Conservation (phyloP, 2,329 filamentous ascomycete genomes). For the Calonectria leucothoes region DNA sequence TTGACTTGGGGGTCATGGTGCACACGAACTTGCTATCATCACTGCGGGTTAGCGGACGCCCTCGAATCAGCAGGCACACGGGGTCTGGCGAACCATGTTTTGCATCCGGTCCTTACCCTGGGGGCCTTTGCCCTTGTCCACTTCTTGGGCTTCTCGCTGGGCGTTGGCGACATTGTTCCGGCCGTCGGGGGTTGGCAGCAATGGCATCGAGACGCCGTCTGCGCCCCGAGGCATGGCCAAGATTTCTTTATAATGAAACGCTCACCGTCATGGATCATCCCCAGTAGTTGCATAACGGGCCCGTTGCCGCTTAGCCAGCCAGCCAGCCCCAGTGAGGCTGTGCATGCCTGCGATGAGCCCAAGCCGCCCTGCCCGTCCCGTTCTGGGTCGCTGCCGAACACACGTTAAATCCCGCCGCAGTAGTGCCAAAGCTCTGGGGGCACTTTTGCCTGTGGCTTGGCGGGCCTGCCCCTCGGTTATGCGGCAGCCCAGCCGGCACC, state of each 20-base stretch:
- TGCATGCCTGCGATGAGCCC: neutral
- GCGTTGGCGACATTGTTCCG: slow-evolving; percentile 7
- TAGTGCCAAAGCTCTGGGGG: slow-evolving; percentile 14
- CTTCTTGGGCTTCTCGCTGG: slow-evolving; percentile 17
- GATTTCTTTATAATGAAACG: slow-evolving; percentile 18
- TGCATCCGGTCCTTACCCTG: slow-evolving; percentile 23
- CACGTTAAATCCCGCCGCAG: slow-evolving; percentile 17
- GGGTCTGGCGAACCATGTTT: slow-evolving; percentile 18
- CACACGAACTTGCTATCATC: slow-evolving; percentile 19
- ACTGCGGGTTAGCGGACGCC: slow-evolving; percentile 1
- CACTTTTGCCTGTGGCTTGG: slow-evolving; percentile 4
- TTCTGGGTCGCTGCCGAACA: neutral
- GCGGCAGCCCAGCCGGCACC: neutral
- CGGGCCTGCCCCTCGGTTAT: neutral
- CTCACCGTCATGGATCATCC: slow-evolving; percentile 2
- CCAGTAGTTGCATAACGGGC: slow-evolving; percentile 22
- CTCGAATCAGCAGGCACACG: neutral
- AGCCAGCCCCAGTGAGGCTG: slow-evolving; percentile 21
- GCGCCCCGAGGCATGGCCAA: neutral
- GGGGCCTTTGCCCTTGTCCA: slow-evolving; percentile 25
- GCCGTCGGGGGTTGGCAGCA: neutral
- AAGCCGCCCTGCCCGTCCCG: slow-evolving; percentile 1
- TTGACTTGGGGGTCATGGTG: neutral
- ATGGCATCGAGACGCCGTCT: neutral
- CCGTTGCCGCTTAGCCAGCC: slow-evolving; percentile 13